Evolutionary conservation across 1,284 basidiomycete genomes (phyloP).

Genomic region (Moesziomyces parantarcticus): DNA sequence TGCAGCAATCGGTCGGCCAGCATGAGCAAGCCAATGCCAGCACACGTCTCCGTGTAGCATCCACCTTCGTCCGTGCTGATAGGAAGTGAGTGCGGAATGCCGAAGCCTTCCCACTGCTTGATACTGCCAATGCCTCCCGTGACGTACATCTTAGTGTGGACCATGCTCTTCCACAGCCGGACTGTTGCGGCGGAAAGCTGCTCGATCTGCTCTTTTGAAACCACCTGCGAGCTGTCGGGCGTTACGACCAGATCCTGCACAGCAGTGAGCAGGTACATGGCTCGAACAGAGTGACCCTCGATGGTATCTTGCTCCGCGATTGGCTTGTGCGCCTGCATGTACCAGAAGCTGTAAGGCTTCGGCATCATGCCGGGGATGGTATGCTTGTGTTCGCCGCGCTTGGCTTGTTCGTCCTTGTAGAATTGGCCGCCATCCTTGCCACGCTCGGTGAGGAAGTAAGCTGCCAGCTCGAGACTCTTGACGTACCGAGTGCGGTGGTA

Average conservation of each 20-base stretch:
- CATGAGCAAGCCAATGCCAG: conserved; percentile 26
- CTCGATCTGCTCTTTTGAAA: conserved; percentile 2
- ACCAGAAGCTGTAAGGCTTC: conserved; percentile 31
- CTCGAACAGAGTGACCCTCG: conserved; percentile 35
- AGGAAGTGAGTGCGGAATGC: conserved; percentile 26
- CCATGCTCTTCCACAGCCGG: conserved; percentile 30
- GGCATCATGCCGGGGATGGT: conserved; percentile 26
- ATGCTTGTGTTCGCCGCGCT: conserved; percentile 22
- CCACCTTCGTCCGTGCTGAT: conserved; percentile 35
- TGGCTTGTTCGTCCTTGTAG: conserved; percentile 31
- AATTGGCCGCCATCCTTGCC: conserved; percentile 20
- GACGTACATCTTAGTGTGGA: conserved; percentile 29
- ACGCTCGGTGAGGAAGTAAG: conserved; percentile 35
- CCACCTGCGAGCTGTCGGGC: conserved; percentile 3
- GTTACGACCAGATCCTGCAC: conserved; percentile 23
- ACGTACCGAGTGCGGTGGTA: conserved; percentile 16
- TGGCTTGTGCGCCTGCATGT: conserved; percentile 38
- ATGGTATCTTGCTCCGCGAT: conserved; percentile 31
- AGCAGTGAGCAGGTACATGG: conserved; percentile 35
- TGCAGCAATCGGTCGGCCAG: conserved; percentile 27
- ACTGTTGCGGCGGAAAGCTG: conserved; percentile 6
- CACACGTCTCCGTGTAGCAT: conserved; percentile 35
- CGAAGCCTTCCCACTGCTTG: conserved; percentile 40
- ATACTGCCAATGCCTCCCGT: conserved; percentile 30
- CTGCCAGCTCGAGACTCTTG: conserved; percentile 15